phyloP scores from a whole-genome alignment of 73 alveolate genomes.

The Loxodes magnus region DNA sequence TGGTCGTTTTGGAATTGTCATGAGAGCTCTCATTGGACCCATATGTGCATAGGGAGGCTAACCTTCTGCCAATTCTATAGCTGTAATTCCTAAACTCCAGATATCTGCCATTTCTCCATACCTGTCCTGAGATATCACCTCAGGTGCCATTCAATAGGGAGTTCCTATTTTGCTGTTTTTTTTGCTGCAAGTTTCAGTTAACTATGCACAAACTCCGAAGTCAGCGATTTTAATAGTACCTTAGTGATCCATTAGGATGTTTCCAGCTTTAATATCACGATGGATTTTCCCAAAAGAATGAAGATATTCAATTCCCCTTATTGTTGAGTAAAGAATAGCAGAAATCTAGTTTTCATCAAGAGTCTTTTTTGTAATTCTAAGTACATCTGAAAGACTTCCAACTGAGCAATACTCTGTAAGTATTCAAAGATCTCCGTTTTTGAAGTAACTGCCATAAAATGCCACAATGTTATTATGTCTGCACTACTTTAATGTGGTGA shows the following conservation, averaged over 20 bases:
- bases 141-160: slow-evolving; percentile 98
- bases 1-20: slow-evolving; percentile 1
- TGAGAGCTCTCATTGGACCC: slow-evolving; percentile 3
- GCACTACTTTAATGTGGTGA: slow-evolving; percentile 83
- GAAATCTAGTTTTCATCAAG: slow-evolving; percentile 88
- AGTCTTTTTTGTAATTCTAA: slow-evolving; percentile 77
- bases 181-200: slow-evolving; percentile 69
- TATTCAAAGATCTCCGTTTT: slow-evolving; percentile 88
- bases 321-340: slow-evolving; percentile 68
- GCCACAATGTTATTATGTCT: slow-evolving; percentile 78
- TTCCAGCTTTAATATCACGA: slow-evolving; percentile 99
- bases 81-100: slow-evolving; percentile 61
- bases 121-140: slow-evolving; percentile 51
- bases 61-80: slow-evolving; percentile 50
- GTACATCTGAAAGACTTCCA: slow-evolving; percentile 85
- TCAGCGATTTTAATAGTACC: slow-evolving; percentile 94
- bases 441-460: slow-evolving; percentile 77
- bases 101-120: slow-evolving; percentile 35
- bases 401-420: slow-evolving; percentile 93
- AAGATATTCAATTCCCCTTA: slow-evolving; percentile 87
- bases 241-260: slow-evolving; percentile 74
- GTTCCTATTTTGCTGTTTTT: slow-evolving; percentile 86
- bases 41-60: slow-evolving; percentile 8
- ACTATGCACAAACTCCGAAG: slow-evolving; percentile 94
- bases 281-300: slow-evolving; percentile 90